phyloP scores from a whole-genome alignment of 148 eudicot species.

The Rheum nobile region DNA sequence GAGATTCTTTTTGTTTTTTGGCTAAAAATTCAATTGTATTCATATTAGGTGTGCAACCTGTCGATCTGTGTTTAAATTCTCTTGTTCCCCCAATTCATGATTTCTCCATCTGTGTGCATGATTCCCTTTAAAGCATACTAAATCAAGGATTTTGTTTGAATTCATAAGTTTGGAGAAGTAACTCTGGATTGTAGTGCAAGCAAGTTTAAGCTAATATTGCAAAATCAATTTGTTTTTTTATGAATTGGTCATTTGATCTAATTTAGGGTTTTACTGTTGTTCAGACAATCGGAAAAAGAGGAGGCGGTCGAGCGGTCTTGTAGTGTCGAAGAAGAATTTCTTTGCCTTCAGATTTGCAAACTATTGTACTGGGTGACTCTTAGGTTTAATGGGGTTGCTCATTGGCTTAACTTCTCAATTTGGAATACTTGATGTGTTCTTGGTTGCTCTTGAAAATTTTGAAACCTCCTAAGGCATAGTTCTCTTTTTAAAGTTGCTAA shows the following conservation, averaged over 20 bases:
- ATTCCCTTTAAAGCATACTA: slow-evolving; percentile 76
- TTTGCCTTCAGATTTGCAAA: too few relatives aligned
- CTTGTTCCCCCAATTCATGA: not conserved
- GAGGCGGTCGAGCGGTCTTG: slow-evolving; percentile 38
- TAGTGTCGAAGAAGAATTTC: slow-evolving; percentile 55
- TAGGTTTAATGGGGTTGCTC: too few relatives aligned
- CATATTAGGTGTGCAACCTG: not conserved
- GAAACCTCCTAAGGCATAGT: too few relatives aligned
- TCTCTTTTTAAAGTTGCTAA: too few relatives aligned
- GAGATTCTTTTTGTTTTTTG: not conserved
- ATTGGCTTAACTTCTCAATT: too few relatives aligned
- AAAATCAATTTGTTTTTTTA: not conserved
- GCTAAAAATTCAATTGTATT: not conserved
- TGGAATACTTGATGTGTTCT: too few relatives aligned
- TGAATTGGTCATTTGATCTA: not conserved
- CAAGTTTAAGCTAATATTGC: slow-evolving; percentile 9
- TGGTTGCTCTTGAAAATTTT: too few relatives aligned
- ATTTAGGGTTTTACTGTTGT: not conserved
- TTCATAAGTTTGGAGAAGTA: slow-evolving; percentile 41
- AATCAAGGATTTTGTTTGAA: slow-evolving; percentile 88
- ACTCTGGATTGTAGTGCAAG: slow-evolving; percentile 34
- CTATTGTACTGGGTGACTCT: too few relatives aligned
- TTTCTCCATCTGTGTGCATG: slow-evolving; percentile 24
- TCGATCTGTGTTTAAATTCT: not conserved
- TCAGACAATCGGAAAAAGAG: slow-evolving; percentile 48